Percentiles rank a stretch among this genome's conserved stretches.
Evolutionary conservation across 371 early-diverging fungal species (phyloP).

Genomic region (Lichtheimia corymbifera): DNA sequence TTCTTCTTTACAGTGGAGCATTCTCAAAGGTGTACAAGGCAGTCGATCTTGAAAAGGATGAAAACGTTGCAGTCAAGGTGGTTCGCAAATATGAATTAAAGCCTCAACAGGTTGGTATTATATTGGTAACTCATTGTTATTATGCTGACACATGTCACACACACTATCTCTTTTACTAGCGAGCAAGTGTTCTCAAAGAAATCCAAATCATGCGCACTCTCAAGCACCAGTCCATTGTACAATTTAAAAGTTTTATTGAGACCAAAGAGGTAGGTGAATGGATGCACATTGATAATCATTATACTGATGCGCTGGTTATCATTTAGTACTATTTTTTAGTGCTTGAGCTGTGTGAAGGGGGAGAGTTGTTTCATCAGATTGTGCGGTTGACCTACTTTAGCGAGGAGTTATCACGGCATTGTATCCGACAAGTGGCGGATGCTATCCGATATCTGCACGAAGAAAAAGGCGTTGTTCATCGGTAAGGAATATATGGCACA

Average conservation of each 20-base stretch:
- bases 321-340: conserved; percentile 66
- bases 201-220: conserved; percentile 83
- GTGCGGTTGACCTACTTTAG: conserved; percentile 80
- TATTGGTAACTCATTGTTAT: not conserved
- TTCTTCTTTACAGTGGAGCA: conserved; percentile 58
- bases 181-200: conserved; percentile 83
- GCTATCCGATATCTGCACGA: conserved; percentile 89
- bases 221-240: conserved; percentile 78
- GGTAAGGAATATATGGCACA: conserved; percentile 41
- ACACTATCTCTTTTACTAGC: conserved; percentile 49
- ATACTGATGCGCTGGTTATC: not conserved
- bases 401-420: conserved; percentile 76
- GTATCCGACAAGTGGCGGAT: conserved; percentile 86
- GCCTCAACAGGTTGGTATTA: conserved; percentile 19
- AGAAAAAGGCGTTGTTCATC: conserved; percentile 86
- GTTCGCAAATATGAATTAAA: conserved; percentile 57
- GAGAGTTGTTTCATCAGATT: conserved; percentile 87
- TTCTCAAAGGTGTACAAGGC: conserved; percentile 80
- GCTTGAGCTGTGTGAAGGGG: conserved; percentile 80
- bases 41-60: conserved; percentile 46
- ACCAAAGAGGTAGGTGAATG: conserved; percentile 55
- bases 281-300: not conserved
- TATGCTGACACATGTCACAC: not conserved
- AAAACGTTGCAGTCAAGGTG: conserved; percentile 75
- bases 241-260: conserved; percentile 68